A percentile compares a stretch with the other conserved stretches of the same genome.
phyloP scores from a whole-genome alignment of 73 alveolate genomes.

The Tetrahymena elliotti region DNA sequence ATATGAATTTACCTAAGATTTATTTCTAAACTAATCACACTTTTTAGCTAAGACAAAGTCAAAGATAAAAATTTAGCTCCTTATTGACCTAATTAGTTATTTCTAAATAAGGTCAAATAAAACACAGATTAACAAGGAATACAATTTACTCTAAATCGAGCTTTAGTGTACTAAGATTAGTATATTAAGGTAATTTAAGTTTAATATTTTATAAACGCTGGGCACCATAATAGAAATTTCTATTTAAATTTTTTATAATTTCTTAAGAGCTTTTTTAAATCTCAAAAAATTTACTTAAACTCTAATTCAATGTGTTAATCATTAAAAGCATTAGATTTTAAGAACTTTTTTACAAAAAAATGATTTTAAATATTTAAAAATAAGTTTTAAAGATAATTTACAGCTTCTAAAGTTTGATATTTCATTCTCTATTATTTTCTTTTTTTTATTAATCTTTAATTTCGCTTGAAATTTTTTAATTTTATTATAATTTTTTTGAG shows the following conservation, averaged over 20 bases:
- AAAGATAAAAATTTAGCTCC: neutral
- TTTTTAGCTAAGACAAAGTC: neutral
- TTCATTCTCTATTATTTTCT: neutral
- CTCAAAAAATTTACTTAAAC: neutral
- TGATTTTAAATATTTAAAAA: too few species aligned
- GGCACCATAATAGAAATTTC: neutral
- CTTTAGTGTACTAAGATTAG: neutral
- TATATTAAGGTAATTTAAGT: neutral
- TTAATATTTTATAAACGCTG: neutral
- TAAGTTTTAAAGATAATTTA: too few species aligned
- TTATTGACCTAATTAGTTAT: neutral
- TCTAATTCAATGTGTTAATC: neutral
- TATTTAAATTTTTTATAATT: too few species aligned
- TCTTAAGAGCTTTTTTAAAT: too few species aligned
- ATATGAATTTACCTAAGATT: neutral
- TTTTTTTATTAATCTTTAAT: too few species aligned
- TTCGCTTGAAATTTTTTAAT: too few species aligned
- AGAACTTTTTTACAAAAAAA: neutral
- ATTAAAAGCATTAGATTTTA: neutral
- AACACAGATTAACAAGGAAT: neutral
- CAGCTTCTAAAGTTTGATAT: neutral
- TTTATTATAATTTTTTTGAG: too few species aligned
- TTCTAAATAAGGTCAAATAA: neutral
- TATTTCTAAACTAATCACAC: neutral
- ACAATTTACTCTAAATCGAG: neutral